Evolutionary conservation across 768 basidiomycete genomes (phyloP).

Genomic region (Lentinula boryana): DNA sequence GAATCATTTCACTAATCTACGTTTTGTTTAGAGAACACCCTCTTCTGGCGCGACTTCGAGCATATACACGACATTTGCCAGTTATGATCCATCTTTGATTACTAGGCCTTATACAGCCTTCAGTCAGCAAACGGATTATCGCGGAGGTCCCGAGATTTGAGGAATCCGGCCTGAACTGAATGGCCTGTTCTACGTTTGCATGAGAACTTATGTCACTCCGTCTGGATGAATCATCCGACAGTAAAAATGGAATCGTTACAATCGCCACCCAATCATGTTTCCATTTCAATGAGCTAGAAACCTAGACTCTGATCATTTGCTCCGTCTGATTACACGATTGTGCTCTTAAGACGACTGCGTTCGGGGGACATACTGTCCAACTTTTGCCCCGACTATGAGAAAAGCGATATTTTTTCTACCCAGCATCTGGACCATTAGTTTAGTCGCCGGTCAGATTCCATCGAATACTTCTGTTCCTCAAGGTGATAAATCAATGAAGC

Average conservation of each 20-base stretch:
- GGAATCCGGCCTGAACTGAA: neutral
- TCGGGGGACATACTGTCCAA: neutral
- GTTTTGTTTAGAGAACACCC: conserved; percentile 7
- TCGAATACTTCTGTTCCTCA: neutral
- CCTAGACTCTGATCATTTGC: neutral
- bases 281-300: neutral
- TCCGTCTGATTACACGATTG: neutral
- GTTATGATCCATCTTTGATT: neutral
- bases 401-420: neutral
- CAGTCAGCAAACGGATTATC: neutral
- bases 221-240: neutral
- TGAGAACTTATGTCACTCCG: no score
- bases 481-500: neutral
- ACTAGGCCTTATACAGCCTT: neutral
- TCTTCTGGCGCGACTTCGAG: conserved; percentile 14
- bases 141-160: neutral
- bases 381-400: neutral
- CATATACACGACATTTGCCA: conserved; percentile 12
- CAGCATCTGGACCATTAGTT: neutral
- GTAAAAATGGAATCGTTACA: neutral
- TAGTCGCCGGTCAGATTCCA: neutral
- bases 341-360: neutral
- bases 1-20: neutral
- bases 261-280: neutral
- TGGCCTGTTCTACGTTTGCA: neutral